Base-by-base conservation (phyloP, 495 filamentous ascomycete species). In the Corynascus novoguineensis region DNA sequence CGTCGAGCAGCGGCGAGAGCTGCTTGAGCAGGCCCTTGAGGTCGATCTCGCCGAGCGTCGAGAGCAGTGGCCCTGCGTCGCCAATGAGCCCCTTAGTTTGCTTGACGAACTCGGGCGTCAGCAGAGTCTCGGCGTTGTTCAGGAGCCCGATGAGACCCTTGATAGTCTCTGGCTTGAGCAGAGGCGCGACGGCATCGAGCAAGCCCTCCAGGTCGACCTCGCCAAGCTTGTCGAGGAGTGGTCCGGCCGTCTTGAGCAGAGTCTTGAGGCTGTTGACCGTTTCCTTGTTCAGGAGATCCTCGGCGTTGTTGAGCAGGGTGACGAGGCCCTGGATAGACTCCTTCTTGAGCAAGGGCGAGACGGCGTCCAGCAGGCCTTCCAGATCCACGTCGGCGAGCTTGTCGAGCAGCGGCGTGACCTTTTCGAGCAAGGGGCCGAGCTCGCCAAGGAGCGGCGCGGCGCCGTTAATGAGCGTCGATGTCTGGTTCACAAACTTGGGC, bases 241-340 rank as follows among this genome's bases (percentile, higher is more conserved):
- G 54, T 6, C 54, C 54, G 22, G 50, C n/a, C 3, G 50, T 29
- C 15, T 15, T 24, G 8, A 53, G 7, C 25, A 53, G 50, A 22
- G 25, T 24, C 1, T 27, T 19, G 8, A 53, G 17, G 7, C 27
- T 42, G 7, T 41, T 42, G 27, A 53, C 50, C 6, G 24, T 21
- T 8, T 31, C 37, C 1, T 24, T 38, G n/a, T 24, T 42, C n/a
- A 53, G 37, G 27, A 53, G 9, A 14, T 22, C 50, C n/a, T 53
- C 37, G 24, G 50, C 50, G 22, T 53, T 53, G 0, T 42, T 42
- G 8, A 77, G 56, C 21, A 78, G 57, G 25, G 56, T 67, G 41
- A 71, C 63, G 9, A 78, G 66, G n/a, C 65, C 65, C 40, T 73
- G 64, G n/a, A 76, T 64, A 11, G 73, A 71, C 24, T 70, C 64